These are phyloP conservation scores for Penicillium sp. DNA, from an alignment of 2,329 filamentous ascomycete species.

Conservation along the genomic window DNA sequence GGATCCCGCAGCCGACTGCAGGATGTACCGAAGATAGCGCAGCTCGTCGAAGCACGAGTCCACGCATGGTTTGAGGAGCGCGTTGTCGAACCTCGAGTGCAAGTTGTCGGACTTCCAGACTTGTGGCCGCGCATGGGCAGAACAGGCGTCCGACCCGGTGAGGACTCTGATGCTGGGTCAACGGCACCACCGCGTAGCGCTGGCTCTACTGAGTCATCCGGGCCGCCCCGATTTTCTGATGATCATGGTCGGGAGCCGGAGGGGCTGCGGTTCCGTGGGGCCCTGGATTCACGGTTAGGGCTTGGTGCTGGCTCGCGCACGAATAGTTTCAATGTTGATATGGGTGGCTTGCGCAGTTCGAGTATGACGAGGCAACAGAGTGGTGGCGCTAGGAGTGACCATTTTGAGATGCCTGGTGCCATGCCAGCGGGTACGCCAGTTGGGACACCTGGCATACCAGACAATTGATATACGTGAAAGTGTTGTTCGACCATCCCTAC, in stretches of 20 bases:
- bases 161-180: conserved; percentile 35
- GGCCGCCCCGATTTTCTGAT: conserved; percentile 17
- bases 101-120: conserved; percentile 55
- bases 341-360: conserved; percentile 25
- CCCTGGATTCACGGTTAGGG: conserved; percentile 21
- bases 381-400: conserved; percentile 23
- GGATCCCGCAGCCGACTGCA: conserved; percentile 55
- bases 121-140: conserved; percentile 53
- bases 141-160: conserved; percentile 37
- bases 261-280: conserved; percentile 29
- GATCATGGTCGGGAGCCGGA: conserved; percentile 23
- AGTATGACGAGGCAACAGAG: conserved; percentile 29
- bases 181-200: conserved; percentile 27
- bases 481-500: too few species aligned
- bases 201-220: conserved; percentile 23
- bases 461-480: neutral
- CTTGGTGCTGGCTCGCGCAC: conserved; percentile 28
- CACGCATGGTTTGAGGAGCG: conserved; percentile 61
- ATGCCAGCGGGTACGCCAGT: conserved; percentile 21
- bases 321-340: conserved; percentile 31
- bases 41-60: conserved; percentile 55
- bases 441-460: conserved; percentile 2
- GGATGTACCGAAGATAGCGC: conserved; percentile 59
- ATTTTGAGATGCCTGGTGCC: conserved; percentile 35
- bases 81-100: conserved; percentile 57